Evolutionary conservation across 1,284 basidiomycete species (phyloP), one percentile per base, ranked within the genome.

Genomic region (Trametes polyzona): DNA sequence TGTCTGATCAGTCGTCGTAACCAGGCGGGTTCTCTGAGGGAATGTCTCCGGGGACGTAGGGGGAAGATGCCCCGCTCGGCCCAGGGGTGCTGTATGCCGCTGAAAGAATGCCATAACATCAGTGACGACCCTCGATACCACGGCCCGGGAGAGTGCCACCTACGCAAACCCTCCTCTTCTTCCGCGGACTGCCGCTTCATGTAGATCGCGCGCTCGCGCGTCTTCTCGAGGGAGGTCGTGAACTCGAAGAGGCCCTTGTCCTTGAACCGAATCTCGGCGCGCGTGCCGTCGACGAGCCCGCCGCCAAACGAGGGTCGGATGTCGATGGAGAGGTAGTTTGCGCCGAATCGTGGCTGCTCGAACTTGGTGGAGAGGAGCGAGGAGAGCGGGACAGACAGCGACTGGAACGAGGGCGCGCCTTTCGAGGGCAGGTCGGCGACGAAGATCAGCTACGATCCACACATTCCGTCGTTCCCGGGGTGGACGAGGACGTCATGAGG

Each of bases 231-330:
- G 26, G 82, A 69, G 54, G 81, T 83, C 27, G 86, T 83, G 66
- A 92, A 92, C 69, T 84, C 78, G 65, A 90, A 90, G 76, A 92
- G 82, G 37, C 57, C 58, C 48, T 80, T 77, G 67, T 89, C 80
- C 68, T 90, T 80, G 42, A 41, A 32, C 57, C 90, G 79, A 32
- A 92, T 73, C 69, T 92, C 87, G 1, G 80, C 81, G 50, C 71
- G 80, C 21, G 88, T 87, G 52, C 86, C 87, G 2, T 80, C 73
- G 0, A 79, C 80, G 27, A 92, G 73, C 10, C 86, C 86, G 17
- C 90, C 90, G 17, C 79, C 83, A 0, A 78, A 68, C 0, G 87
- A 78, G 10, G 91, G 88, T 63, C 80, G 83, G 66, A 92, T 75
- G 43, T 86, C 82, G 62, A 93, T 76, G 0, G 74, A 68, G 40